phyloP scores from a whole-genome alignment of 768 basidiomycete species.

The Kwoniella shandongensis region DNA sequence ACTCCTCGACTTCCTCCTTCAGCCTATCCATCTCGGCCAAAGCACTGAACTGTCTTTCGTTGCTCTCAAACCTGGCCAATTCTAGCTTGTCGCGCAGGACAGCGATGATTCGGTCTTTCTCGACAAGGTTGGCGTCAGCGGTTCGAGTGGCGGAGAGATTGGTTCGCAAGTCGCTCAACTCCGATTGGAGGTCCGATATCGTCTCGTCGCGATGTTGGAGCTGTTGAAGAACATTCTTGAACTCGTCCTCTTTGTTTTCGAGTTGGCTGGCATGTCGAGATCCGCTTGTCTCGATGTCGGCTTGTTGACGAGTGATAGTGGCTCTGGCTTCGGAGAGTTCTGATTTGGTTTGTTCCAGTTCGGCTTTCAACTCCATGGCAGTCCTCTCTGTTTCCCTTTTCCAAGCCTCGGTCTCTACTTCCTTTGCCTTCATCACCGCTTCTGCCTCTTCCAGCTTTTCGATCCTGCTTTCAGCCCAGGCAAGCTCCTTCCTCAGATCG shows the following conservation, averaged over 20 bases:
- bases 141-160: background rate
- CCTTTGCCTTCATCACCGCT: constrained; percentile 8
- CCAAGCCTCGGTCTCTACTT: background rate
- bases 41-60: constrained; percentile 22
- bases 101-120: constrained; percentile 21
- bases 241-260: background rate
- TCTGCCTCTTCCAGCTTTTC: background rate
- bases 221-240: background rate
- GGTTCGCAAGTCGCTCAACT: background rate
- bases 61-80: constrained; percentile 23
- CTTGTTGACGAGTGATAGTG: background rate
- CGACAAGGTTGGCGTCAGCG: background rate
- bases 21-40: constrained; percentile 24
- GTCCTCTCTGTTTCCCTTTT: background rate
- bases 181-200: background rate
- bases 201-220: background rate
- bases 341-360: background rate
- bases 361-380: background rate
- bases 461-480: constrained; percentile 10
- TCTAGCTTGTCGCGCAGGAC: constrained; percentile 25
- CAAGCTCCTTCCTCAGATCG: constrained; percentile 11
- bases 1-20: constrained; percentile 20
- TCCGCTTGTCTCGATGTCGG: too few species aligned
- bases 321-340: background rate
- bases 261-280: background rate